Evolutionary conservation across 1,284 basidiomycete genomes (phyloP).

Genomic region (Tylopilus orsonianus): DNA sequence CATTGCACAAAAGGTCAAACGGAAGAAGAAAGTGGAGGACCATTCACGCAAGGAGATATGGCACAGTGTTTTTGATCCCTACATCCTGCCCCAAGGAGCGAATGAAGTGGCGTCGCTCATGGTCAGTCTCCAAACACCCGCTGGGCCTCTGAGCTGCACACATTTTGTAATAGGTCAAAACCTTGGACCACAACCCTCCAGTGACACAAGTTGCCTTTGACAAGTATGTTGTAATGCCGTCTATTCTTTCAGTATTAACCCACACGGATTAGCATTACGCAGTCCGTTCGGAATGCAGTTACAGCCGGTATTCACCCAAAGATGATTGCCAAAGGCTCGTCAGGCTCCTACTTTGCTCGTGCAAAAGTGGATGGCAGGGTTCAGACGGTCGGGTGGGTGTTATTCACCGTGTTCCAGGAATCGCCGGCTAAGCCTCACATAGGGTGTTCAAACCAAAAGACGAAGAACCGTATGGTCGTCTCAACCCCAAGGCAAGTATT

Average conservation of each 20-base stretch:
- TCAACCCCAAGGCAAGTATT: constrained; percentile 72
- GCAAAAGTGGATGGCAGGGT: constrained; percentile 68
- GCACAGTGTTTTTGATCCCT: constrained; percentile 76
- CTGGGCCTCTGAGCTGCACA: constrained; percentile 2
- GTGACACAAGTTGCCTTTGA: constrained; percentile 73
- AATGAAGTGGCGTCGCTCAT: constrained; percentile 20
- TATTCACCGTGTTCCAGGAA: neutral
- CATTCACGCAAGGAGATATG: constrained; percentile 69
- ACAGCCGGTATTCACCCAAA: constrained; percentile 79
- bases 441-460: constrained; percentile 91
- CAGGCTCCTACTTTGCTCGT: constrained; percentile 84
- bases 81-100: constrained; percentile 21
- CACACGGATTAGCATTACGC: constrained; percentile 48
- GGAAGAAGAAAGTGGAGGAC: constrained; percentile 73
- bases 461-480: constrained; percentile 80
- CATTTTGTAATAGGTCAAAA: constrained; percentile 52
- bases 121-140: constrained; percentile 18
- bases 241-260: neutral
- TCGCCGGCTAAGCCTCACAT: constrained; percentile 6
- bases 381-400: constrained; percentile 74
- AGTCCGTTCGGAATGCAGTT: constrained; percentile 70
- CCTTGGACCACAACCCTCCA: constrained; percentile 72
- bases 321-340: constrained; percentile 85
- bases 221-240: constrained; percentile 44
- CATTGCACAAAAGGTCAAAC: constrained; percentile 78